Evolutionary conservation across 352 stramenopile species (phyloP).

Genomic region (Pythium biforme): DNA sequence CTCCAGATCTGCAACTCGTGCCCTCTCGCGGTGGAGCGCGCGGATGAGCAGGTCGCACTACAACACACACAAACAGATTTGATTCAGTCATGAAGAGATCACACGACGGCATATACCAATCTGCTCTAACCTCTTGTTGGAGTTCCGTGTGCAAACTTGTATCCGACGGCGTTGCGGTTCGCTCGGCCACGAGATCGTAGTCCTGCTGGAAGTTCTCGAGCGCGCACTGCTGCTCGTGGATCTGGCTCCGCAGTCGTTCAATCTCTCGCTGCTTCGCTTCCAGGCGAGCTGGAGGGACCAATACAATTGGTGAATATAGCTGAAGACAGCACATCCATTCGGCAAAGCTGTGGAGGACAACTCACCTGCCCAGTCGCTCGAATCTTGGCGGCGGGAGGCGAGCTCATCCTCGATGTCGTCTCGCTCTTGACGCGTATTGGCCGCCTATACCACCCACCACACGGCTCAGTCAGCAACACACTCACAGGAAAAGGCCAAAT

Average conservation of each 20-base stretch:
- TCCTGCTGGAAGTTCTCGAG: constrained; percentile 52
- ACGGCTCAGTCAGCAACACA: too few relatives aligned
- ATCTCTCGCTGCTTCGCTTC: constrained; percentile 42
- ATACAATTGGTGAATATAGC: too few relatives aligned
- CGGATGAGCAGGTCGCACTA: constrained; percentile 27
- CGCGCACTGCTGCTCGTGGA: constrained; percentile 53
- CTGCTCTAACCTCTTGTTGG: constrained; percentile 23
- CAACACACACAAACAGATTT: not conserved
- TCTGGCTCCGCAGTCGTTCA: constrained; percentile 42
- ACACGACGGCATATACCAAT: too few relatives aligned
- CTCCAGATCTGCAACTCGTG: constrained; percentile 22
- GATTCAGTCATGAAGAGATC: not conserved
- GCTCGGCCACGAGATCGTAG: constrained; percentile 25
- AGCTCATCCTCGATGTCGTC: constrained; percentile 22
- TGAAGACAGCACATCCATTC: not conserved
- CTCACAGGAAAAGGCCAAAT: not conserved
- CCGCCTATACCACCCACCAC: constrained; percentile 21
- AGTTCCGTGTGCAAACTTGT: constrained; percentile 10
- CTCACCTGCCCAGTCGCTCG: constrained; percentile 22
- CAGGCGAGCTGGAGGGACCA: constrained; percentile 42
- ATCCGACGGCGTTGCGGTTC: constrained; percentile 5
- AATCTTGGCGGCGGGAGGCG: constrained; percentile 18
- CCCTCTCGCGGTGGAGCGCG: constrained; percentile 24
- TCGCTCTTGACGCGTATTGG: constrained; percentile 14
- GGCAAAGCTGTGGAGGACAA: not conserved